Percentiles rank a stretch among this genome's conserved stretches.
phyloP scores from a whole-genome alignment of 2,329 filamentous ascomycete genomes.

The Trematosphaeria pertusa region DNA sequence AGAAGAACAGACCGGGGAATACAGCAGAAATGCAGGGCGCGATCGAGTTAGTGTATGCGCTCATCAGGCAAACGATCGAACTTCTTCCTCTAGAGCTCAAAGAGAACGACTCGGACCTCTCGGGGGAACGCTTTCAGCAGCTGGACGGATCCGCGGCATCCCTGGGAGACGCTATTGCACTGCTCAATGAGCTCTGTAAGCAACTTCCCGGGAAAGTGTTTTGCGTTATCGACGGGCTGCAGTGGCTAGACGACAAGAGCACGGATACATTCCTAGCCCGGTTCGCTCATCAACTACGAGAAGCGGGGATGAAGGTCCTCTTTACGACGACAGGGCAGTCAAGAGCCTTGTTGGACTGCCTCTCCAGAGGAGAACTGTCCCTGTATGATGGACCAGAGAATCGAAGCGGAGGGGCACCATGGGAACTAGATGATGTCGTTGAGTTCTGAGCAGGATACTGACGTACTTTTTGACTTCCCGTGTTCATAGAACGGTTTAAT shows the following conservation, averaged over 20 bases:
- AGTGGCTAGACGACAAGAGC: slow-evolving; percentile 20
- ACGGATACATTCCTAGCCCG: slow-evolving; percentile 6
- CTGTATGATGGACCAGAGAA: too few species aligned
- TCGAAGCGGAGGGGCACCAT: too few species aligned
- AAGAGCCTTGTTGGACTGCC: slow-evolving; percentile 7
- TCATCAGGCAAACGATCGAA: slow-evolving; percentile 21
- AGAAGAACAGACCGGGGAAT: background rate
- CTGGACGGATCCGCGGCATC: slow-evolving; percentile 6
- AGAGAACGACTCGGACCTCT: slow-evolving; percentile 5
- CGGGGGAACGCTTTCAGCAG: slow-evolving; percentile 1
- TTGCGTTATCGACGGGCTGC: slow-evolving; percentile 18
- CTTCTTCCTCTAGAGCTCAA: slow-evolving; percentile 8
- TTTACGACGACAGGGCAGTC: slow-evolving; percentile 21
- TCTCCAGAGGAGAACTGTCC: background rate
- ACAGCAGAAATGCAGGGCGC: slow-evolving; percentile 12
- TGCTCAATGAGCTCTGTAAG: slow-evolving; percentile 6
- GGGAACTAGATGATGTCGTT: too few species aligned
- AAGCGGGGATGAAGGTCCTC: slow-evolving; percentile 13
- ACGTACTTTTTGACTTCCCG: too few species aligned
- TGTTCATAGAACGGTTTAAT: too few species aligned
- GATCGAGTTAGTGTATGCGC: slow-evolving; percentile 11
- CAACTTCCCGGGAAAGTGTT: slow-evolving; percentile 6
- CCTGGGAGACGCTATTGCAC: background rate
- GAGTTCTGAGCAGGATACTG: too few species aligned
- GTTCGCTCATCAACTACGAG: slow-evolving; percentile 3